A percentile compares a stretch with the other conserved stretches of the same genome.
These are phyloP conservation scores for Dictyophora rubrovolvata DNA, from an alignment of 768 basidiomycete species.

Conservation along the genomic window DNA sequence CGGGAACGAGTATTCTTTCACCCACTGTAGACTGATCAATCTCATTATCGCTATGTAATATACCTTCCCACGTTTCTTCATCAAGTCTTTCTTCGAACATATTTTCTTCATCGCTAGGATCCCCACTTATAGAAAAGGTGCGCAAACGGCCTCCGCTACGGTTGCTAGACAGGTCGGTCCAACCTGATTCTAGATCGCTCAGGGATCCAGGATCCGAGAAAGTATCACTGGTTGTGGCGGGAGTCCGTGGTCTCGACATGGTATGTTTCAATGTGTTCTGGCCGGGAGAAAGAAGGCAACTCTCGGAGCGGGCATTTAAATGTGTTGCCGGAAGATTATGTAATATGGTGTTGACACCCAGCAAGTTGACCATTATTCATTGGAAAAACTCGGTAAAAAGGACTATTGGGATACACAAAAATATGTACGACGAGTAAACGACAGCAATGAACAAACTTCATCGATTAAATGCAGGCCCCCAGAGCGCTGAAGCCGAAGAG, in stretches of 20 bases:
- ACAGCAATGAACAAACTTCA: no score
- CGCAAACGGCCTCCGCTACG: conserved; percentile 1
- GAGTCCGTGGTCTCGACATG: conserved; percentile 5
- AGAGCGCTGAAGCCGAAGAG: no score
- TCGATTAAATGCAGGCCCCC: no score
- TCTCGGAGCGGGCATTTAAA: not conserved
- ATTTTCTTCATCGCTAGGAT: conserved; percentile 5
- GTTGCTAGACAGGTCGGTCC: conserved; percentile 7
- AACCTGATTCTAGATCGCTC: conserved; percentile 8
- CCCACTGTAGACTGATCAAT: not conserved
- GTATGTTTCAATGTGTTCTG: not conserved
- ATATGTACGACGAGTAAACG: no score
- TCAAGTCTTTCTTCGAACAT: conserved; percentile 1
- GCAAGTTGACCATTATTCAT: no score
- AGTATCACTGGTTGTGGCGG: conserved; percentile 4
- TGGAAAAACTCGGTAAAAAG: no score
- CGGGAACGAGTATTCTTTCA: not conserved
- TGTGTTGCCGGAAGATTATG: not conserved
- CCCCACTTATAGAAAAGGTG: not conserved
- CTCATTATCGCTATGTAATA: not conserved
- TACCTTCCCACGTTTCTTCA: conserved; percentile 1
- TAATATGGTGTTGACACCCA: no score
- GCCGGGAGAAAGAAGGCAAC: not conserved
- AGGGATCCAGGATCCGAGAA: conserved; percentile 6
- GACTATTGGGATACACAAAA: no score